These are phyloP conservation scores for Beauveria bassiana DNA, from an alignment of 2,329 filamentous ascomycete genomes.

Conservation along the genomic window DNA sequence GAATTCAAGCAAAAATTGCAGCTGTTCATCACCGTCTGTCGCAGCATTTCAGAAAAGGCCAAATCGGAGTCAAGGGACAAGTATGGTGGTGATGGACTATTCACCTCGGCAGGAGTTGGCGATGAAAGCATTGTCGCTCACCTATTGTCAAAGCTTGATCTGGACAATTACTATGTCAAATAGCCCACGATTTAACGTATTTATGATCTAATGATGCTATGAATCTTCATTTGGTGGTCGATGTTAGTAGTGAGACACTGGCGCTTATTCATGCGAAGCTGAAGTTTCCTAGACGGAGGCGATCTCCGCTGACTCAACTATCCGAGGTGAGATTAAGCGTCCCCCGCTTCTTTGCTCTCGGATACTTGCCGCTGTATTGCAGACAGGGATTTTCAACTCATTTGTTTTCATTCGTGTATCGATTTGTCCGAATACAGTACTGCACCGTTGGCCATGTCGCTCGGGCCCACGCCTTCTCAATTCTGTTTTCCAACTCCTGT, in stretches of 20 bases:
- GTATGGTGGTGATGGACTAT: slow-evolving; percentile 17
- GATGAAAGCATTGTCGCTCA: slow-evolving; percentile 57
- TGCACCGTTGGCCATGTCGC: neutral
- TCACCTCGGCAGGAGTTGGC: slow-evolving; percentile 28
- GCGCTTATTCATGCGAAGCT: neutral
- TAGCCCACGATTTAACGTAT: neutral
- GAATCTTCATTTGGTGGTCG: neutral
- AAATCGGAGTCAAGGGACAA: slow-evolving; percentile 24
- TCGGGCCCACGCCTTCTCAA: neutral
- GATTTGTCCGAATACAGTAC: neutral
- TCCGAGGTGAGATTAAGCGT: neutral
- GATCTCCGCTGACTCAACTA: neutral
- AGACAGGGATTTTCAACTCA: neutral
- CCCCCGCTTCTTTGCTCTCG: neutral
- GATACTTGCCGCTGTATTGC: neutral
- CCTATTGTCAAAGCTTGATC: slow-evolving; percentile 61
- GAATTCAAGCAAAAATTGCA: slow-evolving; percentile 64
- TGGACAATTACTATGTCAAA: slow-evolving; percentile 56
- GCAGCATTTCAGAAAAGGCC: slow-evolving; percentile 57
- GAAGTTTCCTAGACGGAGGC: neutral
- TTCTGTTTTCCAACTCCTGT: neutral
- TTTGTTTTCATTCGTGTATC: neutral
- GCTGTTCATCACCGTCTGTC: slow-evolving; percentile 67
- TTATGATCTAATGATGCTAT: neutral
- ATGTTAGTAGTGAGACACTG: neutral